Base-by-base conservation (phyloP, 2,329 filamentous ascomycete genomes). In the Aspergillus melleus region DNA sequence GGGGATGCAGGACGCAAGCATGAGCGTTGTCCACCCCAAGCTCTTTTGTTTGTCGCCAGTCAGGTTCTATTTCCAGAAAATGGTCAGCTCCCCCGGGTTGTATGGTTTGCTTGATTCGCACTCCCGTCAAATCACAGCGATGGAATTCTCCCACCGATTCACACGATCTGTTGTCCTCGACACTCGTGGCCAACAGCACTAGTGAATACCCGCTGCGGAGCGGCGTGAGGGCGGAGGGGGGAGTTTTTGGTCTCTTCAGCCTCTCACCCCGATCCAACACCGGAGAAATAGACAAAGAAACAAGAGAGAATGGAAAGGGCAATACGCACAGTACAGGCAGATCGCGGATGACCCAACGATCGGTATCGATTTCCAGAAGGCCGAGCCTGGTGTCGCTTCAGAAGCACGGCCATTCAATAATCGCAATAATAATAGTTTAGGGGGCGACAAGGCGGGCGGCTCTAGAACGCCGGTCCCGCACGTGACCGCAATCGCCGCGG, bases 1-100 rank as follows among this genome's bases (percentile, higher is more conserved):
- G 64, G 65, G 63, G 62, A 64, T 63, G 64, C 67, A 72, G 54
- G 65, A 68, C 66, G 71, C 26, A 76, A 70, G 69, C 73, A 76
- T 75, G 68, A 68, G 71, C 68, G 66, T 61, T 47, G 52, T 58
- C 49, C 53, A 57, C 49, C 46, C 55, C 54, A 49, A 57, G 30
- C 30, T 54, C 44, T 26, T 46, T 52, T 26, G 29, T 58, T 58
- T 30, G 52, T 50, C 57, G 36, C 46, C 36, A 42, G 47, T 14
- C 26, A 39, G 39, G 26, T 29, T 12, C 24, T 56, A 30, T 49
- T 51, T 26, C 26, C 22, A 22, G 30, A 14, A 16, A 11, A 42
- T 36, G 16, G 32, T 47, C 20, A 51, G 30, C 26, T 16, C 10
- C 49, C 26, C 8, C 26, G 26, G 24, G 6, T 42, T 14, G 36